These are phyloP conservation scores for Exophiala calicioides DNA, from an alignment of 2,329 filamentous ascomycete species.

Conservation along the genomic window DNA sequence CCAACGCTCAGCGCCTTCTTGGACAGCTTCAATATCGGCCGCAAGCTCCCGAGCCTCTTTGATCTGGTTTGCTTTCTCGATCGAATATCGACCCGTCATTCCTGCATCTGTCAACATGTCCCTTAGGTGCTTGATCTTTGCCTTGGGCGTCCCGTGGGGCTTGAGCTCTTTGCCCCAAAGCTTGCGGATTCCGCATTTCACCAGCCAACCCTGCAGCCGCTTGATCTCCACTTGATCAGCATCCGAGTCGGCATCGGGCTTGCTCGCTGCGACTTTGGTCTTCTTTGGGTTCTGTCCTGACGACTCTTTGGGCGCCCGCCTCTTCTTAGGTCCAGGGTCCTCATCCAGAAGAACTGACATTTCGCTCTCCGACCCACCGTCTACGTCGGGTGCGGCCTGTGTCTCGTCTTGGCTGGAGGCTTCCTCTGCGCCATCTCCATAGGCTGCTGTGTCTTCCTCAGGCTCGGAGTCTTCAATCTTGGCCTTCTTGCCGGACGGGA, in stretches of 20 bases:
- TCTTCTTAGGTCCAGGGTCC: constrained; percentile 61
- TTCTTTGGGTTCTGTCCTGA: constrained; percentile 35
- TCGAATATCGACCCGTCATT: constrained; percentile 86
- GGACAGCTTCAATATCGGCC: constrained; percentile 80
- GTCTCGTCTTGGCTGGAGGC: constrained; percentile 8
- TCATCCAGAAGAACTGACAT: constrained; percentile 80
- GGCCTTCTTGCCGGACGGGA: constrained; percentile 22
- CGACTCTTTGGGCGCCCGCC: constrained; percentile 41
- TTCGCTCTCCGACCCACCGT: constrained; percentile 60
- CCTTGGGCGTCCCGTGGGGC: constrained; percentile 68
- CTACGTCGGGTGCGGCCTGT: constrained; percentile 7
- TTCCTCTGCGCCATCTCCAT: constrained; percentile 7
- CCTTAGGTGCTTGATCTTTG: constrained; percentile 80
- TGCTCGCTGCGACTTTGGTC: constrained; percentile 39
- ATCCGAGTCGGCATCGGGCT: constrained; percentile 50
- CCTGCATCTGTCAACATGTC: constrained; percentile 76
- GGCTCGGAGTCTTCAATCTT: constrained; percentile 20
- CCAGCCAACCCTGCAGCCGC: constrained; percentile 78
- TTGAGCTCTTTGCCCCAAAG: constrained; percentile 87
- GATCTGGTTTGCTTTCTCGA: constrained; percentile 80
- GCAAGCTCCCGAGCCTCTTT: constrained; percentile 82
- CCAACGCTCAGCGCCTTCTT: constrained; percentile 79
- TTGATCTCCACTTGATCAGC: constrained; percentile 81
- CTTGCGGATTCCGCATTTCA: constrained; percentile 90
- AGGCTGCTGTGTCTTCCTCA: constrained; percentile 14